Evolutionary conservation across 169 alveolate genomes (phyloP).

Genomic region (Plasmodium blacklocki): DNA sequence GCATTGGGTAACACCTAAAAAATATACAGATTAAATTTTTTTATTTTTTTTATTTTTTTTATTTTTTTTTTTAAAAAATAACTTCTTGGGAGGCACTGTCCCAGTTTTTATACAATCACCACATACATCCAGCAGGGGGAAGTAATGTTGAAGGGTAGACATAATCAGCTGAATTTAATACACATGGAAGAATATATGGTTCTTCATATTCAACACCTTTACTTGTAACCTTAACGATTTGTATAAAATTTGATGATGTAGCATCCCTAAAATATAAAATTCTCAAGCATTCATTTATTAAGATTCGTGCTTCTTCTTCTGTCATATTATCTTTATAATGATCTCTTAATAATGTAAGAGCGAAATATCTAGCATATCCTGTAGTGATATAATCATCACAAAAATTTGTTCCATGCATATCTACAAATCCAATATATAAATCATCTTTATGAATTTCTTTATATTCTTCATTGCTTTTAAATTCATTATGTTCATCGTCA

Average conservation of each 20-base stretch:
- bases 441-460: conserved; percentile 63
- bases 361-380: conserved; percentile 80
- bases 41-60: too few relatives aligned
- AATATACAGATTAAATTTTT: too few relatives aligned
- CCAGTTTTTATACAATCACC: conserved; percentile 11
- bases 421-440: conserved; percentile 77
- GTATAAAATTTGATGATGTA: conserved; percentile 59
- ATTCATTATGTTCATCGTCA: conserved; percentile 36
- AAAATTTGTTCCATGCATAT: conserved; percentile 80
- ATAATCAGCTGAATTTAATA: conserved; percentile 27
- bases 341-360: conserved; percentile 79
- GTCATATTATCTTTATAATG: conserved; percentile 78
- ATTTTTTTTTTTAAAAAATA: too few relatives aligned
- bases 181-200: conserved; percentile 42
- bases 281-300: conserved; percentile 79
- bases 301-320: conserved; percentile 78
- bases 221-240: conserved; percentile 65
- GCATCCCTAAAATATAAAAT: conserved; percentile 60
- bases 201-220: conserved; percentile 76
- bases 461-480: conserved; percentile 27
- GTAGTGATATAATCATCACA: conserved; percentile 79
- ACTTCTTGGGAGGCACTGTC: too few relatives aligned
- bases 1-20: too few relatives aligned
- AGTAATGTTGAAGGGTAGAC: conserved; percentile 68
- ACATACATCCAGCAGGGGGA: conserved; percentile 75